Base-by-base conservation (phyloP, 495 filamentous ascomycete genomes). In the Parmelia sp. region DNA sequence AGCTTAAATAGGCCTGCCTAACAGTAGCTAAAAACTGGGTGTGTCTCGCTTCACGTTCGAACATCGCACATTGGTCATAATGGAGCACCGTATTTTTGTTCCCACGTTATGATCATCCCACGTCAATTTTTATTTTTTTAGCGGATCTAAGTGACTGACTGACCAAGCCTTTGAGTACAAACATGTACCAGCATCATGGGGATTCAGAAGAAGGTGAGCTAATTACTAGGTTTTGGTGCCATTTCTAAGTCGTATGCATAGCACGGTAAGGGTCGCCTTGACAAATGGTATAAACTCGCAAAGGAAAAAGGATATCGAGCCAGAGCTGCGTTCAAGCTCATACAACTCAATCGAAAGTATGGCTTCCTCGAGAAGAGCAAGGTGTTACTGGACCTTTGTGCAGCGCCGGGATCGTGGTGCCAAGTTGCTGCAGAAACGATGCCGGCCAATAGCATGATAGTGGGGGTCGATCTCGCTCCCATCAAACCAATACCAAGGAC, bases 261-360 rank as follows among this genome's bases (percentile, higher is more conserved):
- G 84, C 89, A 96, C 77, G 94, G 92, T 80, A 99, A 99, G 83
- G 94, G 94, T 75, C 93, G 94, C 83, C 85, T 98, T 65, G 94
- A 98, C 80, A 97, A 97, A 79, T 97, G 92, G 91, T 90, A 90
- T 78, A 89, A 89, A 70, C 84, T 99, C 66, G 95, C 94, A 65
- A 97, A 97, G 75, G 94, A 99, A 75, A 97, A 97, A 77, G 94
- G 95, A 60, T 99, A 99, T 78, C 80, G 94, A 69, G 95, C 94
- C 47, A 83, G 94, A 78, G 92, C 94, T 69, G 94, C 94, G 11
- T 99, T 99, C 85, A 99, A 99, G 80, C 76, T 99, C 68, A 92
- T 99, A 62, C 94, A 99, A 74, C 81, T 99, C 69, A 99, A 99
- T 79, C 96, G 96, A 78, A 97, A 96, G 72, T 97, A 95, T 87